phyloP scores from a whole-genome alignment of 176 grass and related monocot genomes.

The Miscanthus lutarioriparius region DNA sequence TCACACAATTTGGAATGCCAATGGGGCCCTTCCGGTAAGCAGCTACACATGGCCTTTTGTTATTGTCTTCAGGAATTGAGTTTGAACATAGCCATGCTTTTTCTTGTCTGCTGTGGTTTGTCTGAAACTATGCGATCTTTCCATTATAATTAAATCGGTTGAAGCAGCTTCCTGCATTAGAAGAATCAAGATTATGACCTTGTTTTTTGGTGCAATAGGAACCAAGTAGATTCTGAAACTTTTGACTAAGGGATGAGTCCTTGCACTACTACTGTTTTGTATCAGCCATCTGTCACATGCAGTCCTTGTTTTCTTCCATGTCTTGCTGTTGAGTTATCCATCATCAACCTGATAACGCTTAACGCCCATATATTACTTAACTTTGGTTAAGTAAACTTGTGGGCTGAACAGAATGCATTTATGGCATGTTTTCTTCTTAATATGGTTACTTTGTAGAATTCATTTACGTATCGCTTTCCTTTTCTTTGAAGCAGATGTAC shows the following conservation, averaged over 20 bases:
- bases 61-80: not conserved
- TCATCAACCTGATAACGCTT: not conserved
- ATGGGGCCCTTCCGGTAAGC: slow-evolving; percentile 90
- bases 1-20: slow-evolving; percentile 85
- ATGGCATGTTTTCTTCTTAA: not conserved
- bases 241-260: not conserved
- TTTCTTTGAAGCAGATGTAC: not conserved
- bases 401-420: not conserved
- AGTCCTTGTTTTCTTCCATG: not conserved
- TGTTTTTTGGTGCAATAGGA: not conserved
- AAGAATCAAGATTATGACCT: not conserved
- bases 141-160: not conserved
- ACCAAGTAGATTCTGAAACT: slow-evolving; percentile 24
- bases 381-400: not conserved
- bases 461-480: not conserved
- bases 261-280: slow-evolving; percentile 6
- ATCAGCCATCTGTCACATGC: not conserved
- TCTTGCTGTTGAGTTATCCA: not conserved
- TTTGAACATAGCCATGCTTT: not conserved
- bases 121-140: not conserved
- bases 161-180: slow-evolving; percentile 4
- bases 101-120: not conserved
- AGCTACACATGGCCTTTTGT: not conserved
- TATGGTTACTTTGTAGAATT: slow-evolving; percentile 2
- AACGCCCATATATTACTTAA: not conserved